phyloP scores from a whole-genome alignment of 2,329 filamentous ascomycete species.

The Aureobasidium lini region DNA sequence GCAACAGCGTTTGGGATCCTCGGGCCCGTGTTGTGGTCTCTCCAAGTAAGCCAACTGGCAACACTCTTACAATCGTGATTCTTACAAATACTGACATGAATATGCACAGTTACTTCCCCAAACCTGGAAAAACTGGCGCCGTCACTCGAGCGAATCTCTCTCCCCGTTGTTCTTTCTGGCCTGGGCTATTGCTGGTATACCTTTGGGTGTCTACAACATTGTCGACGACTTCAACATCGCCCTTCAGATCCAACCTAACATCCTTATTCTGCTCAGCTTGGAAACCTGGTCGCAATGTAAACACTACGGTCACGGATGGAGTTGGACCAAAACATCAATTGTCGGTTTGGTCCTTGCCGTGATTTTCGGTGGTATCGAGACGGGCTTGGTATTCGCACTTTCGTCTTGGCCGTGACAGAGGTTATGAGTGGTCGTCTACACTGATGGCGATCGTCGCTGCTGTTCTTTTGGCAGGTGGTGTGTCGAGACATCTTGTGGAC shows the following conservation, averaged over 20 bases:
- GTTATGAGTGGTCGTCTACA: not conserved
- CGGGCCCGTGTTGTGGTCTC: not conserved
- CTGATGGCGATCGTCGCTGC: not conserved
- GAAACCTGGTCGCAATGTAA: not conserved
- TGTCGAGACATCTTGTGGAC: not conserved
- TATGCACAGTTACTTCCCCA: not conserved
- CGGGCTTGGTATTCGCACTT: no score
- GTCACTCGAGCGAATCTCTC: not conserved
- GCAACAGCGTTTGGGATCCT: not conserved
- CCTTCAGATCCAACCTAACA: not conserved
- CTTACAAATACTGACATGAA: not conserved
- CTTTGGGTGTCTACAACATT: not conserved
- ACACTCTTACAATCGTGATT: not conserved
- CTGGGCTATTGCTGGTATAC: not conserved
- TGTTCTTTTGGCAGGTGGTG: not conserved
- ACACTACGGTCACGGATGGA: not conserved
- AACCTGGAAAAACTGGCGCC: not conserved
- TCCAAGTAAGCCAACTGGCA: not conserved
- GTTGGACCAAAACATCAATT: not conserved
- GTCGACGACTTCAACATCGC: not conserved
- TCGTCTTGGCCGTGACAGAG: no score
- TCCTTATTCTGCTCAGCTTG: not conserved
- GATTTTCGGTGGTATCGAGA: no score
- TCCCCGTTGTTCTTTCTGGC: not conserved
- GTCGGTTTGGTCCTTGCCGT: no score